Conservation (phyloP, 768 basidiomycete genomes). For the Coprinopsis strossmayeri region DNA sequence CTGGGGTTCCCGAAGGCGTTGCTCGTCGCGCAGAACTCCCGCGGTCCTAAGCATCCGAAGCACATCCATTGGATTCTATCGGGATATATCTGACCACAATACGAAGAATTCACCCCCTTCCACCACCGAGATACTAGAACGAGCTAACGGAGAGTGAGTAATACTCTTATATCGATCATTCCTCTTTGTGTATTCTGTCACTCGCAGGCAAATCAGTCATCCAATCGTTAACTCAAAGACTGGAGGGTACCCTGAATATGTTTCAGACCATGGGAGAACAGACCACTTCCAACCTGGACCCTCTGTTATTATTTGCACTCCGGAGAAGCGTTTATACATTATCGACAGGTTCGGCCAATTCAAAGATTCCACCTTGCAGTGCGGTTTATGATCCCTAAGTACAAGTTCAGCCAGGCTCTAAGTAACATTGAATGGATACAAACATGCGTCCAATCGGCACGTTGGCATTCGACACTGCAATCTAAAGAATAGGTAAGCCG, state of each 20-base stretch:
- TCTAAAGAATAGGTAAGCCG: too few relatives aligned
- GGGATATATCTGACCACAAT: background rate
- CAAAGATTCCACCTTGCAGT: too few relatives aligned
- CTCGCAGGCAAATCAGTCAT: too few relatives aligned
- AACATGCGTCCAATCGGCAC: background rate
- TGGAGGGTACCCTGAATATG: background rate
- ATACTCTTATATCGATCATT: too few relatives aligned
- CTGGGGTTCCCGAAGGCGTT: background rate
- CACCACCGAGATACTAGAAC: too few relatives aligned
- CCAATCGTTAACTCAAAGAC: too few relatives aligned
- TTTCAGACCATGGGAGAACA: background rate
- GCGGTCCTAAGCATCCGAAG: too few relatives aligned
- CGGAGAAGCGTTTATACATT: background rate
- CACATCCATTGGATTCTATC: background rate
- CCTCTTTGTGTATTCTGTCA: too few relatives aligned
- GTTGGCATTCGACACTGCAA: too few relatives aligned
- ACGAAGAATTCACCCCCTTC: background rate
- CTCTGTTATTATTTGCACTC: background rate
- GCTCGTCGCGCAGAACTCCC: background rate
- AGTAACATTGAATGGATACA: background rate
- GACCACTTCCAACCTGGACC: background rate
- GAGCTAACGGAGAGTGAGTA: too few relatives aligned
- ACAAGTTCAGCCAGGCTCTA: too few relatives aligned
- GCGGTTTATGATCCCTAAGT: too few relatives aligned
- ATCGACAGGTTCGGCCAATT: background rate